Base-by-base conservation (phyloP, 345 rosid species). In the Aquilaria yunnanensis region DNA sequence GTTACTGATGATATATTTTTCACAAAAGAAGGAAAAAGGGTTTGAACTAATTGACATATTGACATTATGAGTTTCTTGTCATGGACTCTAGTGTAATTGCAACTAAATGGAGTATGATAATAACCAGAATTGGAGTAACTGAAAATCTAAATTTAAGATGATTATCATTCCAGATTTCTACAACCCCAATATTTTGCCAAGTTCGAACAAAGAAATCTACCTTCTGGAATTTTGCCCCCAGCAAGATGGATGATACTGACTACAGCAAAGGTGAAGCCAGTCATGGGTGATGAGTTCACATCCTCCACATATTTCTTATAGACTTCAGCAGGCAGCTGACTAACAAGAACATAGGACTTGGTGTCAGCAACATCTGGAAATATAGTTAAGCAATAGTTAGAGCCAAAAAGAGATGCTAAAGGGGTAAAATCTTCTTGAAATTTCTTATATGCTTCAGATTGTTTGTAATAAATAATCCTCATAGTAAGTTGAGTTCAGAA, bases 181-280 rank as follows among this genome's bases (percentile, higher is more conserved):
- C 43, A 37, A 37, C 8, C 43, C 8, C 8, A 32, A 37, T 49
- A 48, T 3, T 32, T 34, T 52, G 34, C 16, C 9, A 57, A 50
- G 29, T 37, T 56, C 3, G 50, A 51, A 63, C 43, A 41, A 31
- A 31, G 54, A 66, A 10, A 43, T 69, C 56, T 72, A 94, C 96
- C 97, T 82, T 94, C 91, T 6, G 82, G 75, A 55, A 90, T 78
- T 71, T 85, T 85, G 51, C 96, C 96, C 34, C 97, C 96, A 1
- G 92, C 81, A 54, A 90, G 96, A 52, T 81, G 91, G 56, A 88
- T 92, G 62, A 94, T 70, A 51, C 92, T 83, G 67, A 88, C 74
- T 54, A 87, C 74, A 5, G 81, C 87, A 73, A 94, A 88, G 12
- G 96, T 74, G 67, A 90, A 85, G 50, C 99, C 96, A 66, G 83